phyloP scores from a whole-genome alignment of 116 monocot species.

The Zostera marina region DNA sequence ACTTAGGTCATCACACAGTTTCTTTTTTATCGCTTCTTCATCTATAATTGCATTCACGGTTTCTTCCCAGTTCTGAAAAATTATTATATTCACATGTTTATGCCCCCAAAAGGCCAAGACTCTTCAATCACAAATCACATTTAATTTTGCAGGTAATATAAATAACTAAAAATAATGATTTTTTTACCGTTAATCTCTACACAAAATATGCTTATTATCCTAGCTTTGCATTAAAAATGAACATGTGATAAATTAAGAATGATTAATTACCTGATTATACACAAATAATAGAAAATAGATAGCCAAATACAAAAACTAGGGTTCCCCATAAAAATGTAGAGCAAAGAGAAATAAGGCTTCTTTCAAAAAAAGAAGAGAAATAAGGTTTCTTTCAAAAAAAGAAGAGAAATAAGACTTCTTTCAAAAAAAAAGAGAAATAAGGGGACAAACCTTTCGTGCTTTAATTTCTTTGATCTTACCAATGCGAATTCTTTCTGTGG shows the following conservation, averaged over 20 bases:
- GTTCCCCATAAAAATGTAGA: neutral
- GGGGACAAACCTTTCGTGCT: constrained; percentile 62
- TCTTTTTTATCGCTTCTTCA: constrained; percentile 73
- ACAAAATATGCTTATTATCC: too few species aligned
- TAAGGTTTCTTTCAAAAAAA: neutral
- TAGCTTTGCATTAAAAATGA: too few species aligned
- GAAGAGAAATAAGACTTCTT: neutral
- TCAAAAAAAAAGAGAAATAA: neutral
- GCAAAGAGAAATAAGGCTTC: neutral
- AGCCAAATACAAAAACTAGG: too few species aligned
- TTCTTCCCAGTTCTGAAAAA: constrained; percentile 73
- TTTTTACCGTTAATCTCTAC: too few species aligned
- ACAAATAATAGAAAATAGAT: too few species aligned
- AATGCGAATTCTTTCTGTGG: constrained; percentile 61
- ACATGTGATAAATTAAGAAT: too few species aligned
- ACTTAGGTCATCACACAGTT: constrained; percentile 88
- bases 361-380: too few species aligned
- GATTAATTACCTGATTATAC: too few species aligned
- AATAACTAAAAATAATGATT: too few species aligned
- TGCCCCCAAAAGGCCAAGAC: neutral
- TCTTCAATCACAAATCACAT: too few species aligned
- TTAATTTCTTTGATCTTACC: constrained; percentile 83
- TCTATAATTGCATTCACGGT: constrained; percentile 61
- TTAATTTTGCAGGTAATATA: too few species aligned
- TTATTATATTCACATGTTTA: neutral